These are phyloP conservation scores for Ascoidea asiatica DNA, from an alignment of 805 yeast genomes.

Conservation along the genomic window DNA sequence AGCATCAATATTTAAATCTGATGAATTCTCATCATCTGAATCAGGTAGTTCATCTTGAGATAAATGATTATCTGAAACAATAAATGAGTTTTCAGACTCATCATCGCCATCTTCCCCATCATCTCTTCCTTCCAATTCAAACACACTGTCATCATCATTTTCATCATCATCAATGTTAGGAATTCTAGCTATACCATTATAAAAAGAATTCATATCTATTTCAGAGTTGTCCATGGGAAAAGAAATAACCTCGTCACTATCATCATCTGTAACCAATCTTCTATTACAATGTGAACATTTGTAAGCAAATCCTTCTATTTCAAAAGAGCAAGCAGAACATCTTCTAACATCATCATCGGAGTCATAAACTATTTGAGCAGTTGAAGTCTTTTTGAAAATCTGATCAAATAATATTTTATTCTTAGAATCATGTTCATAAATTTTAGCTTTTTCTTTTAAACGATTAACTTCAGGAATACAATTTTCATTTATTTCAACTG, in stretches of 20 bases:
- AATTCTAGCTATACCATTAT: neutral
- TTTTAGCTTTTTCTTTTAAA: neutral
- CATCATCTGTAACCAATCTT: neutral
- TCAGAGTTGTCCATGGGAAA: too few species aligned
- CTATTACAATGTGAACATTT: slow-evolving; percentile 33
- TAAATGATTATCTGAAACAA: neutral
- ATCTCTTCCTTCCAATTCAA: neutral
- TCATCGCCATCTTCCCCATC: neutral
- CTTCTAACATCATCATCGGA: slow-evolving; percentile 42
- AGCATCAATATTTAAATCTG: too few species aligned
- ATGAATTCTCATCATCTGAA: neutral
- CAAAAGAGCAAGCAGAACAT: slow-evolving; percentile 50
- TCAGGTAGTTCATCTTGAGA: neutral
- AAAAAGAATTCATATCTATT: neutral
- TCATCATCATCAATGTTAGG: neutral
- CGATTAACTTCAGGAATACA: neutral
- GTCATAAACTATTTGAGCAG: slow-evolving; percentile 19
- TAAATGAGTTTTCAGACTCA: too few species aligned
- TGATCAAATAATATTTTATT: neutral
- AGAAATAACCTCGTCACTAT: neutral
- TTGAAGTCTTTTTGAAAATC: neutral
- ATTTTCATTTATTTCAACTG: neutral
- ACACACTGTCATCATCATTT: neutral
- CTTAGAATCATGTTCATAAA: neutral
- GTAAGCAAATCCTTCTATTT: slow-evolving; percentile 38